A percentile compares a stretch with the other conserved stretches of the same genome.
These are phyloP conservation scores for Neoarthrinium moseri DNA, from an alignment of 2,329 filamentous ascomycete genomes.

Conservation along the genomic window DNA sequence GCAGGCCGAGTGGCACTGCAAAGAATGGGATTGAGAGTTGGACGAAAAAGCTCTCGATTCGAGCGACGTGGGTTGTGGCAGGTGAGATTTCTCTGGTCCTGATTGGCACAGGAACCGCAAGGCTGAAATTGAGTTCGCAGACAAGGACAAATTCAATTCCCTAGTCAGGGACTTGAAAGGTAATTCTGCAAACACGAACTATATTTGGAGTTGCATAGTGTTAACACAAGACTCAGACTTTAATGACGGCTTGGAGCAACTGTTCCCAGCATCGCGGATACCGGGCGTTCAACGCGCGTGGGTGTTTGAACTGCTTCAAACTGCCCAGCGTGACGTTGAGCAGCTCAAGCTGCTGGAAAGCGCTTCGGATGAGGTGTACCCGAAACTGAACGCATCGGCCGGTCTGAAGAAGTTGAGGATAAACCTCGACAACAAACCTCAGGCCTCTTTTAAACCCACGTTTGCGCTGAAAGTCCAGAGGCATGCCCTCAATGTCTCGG, in stretches of 20 bases:
- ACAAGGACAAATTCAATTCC: slow-evolving; percentile 43
- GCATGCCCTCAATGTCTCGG: slow-evolving; percentile 24
- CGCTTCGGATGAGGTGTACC: slow-evolving; percentile 39
- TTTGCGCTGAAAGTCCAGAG: slow-evolving; percentile 39
- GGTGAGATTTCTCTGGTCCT: slow-evolving; percentile 24
- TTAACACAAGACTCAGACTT: slow-evolving; percentile 30
- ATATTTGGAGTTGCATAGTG: not conserved
- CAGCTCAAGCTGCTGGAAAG: slow-evolving; percentile 41
- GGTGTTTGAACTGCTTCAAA: slow-evolving; percentile 45
- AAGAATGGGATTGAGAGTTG: slow-evolving; percentile 23
- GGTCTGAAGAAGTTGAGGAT: slow-evolving; percentile 44
- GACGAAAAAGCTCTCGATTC: slow-evolving; percentile 32
- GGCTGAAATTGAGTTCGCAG: slow-evolving; percentile 17
- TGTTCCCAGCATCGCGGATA: slow-evolving; percentile 41
- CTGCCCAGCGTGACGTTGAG: slow-evolving; percentile 38
- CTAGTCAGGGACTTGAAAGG: slow-evolving; percentile 40
- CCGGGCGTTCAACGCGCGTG: slow-evolving; percentile 43
- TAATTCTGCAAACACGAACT: slow-evolving; percentile 17
- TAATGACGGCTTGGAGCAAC: slow-evolving; percentile 46
- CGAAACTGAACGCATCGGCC: slow-evolving; percentile 39
- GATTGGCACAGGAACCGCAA: not conserved
- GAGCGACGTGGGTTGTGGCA: slow-evolving; percentile 43
- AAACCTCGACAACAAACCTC: slow-evolving; percentile 42
- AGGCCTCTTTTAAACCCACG: slow-evolving; percentile 38
- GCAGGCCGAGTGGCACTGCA: slow-evolving; percentile 13